phyloP scores from a whole-genome alignment of 164 flowering plant genomes.

The Berberis thunbergii region DNA sequence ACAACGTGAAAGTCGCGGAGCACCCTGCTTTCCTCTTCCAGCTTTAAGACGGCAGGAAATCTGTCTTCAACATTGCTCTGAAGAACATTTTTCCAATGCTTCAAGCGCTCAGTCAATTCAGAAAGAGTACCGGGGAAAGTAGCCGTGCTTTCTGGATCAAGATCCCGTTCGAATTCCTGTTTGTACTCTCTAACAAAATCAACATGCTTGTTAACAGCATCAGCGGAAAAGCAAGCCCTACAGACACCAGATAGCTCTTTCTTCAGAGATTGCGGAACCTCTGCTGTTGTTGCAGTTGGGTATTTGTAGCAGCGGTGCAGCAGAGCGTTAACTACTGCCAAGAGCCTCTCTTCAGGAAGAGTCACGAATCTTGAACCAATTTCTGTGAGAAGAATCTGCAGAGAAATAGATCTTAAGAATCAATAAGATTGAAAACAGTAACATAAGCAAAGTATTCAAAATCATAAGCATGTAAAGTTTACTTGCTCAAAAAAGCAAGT shows the following conservation, averaged over 20 bases:
- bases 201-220: conserved; percentile 97
- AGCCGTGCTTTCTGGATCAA: conserved; percentile 86
- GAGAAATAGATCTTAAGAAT: background rate
- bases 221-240: conserved; percentile 96
- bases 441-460: too few species aligned
- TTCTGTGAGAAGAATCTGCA: conserved; percentile 87
- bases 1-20: conserved; percentile 95
- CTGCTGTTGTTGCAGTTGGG: conserved; percentile 96
- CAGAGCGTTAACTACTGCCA: conserved; percentile 94
- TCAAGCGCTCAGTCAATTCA: conserved; percentile 81
- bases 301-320: conserved; percentile 97
- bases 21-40: conserved; percentile 97
- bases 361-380: conserved; percentile 97
- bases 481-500: too few species aligned
- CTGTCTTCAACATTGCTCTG: conserved; percentile 97
- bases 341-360: conserved; percentile 93
- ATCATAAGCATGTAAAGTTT: too few species aligned
- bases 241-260: conserved; percentile 99
- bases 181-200: conserved; percentile 98
- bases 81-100: conserved; percentile 97
- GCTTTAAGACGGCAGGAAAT: conserved; percentile 92
- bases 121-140: conserved; percentile 91
- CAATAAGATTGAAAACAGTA: background rate
- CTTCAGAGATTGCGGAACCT: conserved; percentile 95
- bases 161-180: conserved; percentile 95